phyloP scores from a whole-genome alignment of 495 filamentous ascomycete genomes.

The Penicillium longicatenatum region DNA sequence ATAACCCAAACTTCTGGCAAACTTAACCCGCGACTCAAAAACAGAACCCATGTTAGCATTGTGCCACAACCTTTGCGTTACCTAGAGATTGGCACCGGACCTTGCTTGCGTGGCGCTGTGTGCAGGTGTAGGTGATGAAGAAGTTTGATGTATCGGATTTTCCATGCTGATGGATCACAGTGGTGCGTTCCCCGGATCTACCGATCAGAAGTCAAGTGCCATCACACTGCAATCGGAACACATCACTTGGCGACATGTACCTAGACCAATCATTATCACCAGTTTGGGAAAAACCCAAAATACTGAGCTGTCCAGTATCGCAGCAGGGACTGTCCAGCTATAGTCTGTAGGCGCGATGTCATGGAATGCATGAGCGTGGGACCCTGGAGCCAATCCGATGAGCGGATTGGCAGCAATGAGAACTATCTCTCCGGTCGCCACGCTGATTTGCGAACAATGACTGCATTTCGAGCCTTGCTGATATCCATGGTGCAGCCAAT shows the following conservation, averaged over 20 bases:
- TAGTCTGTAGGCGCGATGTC: slow-evolving; percentile 8
- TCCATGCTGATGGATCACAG: slow-evolving; percentile 26
- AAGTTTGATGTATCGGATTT: slow-evolving; percentile 13
- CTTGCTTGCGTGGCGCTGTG: slow-evolving; percentile 27
- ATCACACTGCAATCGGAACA: slow-evolving; percentile 34
- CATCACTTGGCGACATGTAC: slow-evolving; percentile 30
- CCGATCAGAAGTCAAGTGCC: slow-evolving; percentile 22
- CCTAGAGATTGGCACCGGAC: slow-evolving; percentile 12
- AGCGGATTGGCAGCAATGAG: slow-evolving; percentile 8
- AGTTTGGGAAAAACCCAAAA: not conserved
- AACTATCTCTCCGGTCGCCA: slow-evolving; percentile 12
- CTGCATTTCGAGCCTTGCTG: slow-evolving; percentile 13
- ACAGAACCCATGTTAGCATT: not conserved
- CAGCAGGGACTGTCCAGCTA: slow-evolving; percentile 3
- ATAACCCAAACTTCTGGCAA: slow-evolving; percentile 5
- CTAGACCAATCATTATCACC: slow-evolving; percentile 23
- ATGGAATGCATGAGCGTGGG: slow-evolving; percentile 7
- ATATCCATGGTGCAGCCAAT: slow-evolving; percentile 14
- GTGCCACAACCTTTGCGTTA: slow-evolving; percentile 19
- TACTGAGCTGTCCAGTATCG: not conserved
- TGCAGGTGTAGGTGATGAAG: slow-evolving; percentile 1
- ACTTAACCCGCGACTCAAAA: slow-evolving; percentile 1
- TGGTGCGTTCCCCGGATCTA: slow-evolving; percentile 28
- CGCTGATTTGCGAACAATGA: slow-evolving; percentile 1
- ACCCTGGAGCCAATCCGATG: slow-evolving; percentile 8